Percentiles rank a stretch among this genome's conserved stretches.
Evolutionary conservation across 805 yeast species (phyloP).

Genomic region (Pichia paraexigua): DNA sequence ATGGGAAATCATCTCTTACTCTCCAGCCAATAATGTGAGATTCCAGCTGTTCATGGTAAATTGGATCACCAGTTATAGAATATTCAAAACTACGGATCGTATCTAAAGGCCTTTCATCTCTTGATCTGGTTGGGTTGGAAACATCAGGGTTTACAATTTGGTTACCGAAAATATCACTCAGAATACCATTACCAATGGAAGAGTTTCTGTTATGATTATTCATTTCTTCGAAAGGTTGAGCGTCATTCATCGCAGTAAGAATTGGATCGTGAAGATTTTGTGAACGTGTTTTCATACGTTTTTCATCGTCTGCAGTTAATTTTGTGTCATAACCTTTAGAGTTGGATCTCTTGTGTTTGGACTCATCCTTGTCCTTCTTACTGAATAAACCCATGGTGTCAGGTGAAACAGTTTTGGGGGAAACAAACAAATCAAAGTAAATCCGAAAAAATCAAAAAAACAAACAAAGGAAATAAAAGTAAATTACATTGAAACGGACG

Average conservation of each 20-base stretch:
- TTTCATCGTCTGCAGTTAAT: constrained; percentile 43
- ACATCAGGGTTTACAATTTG: constrained; percentile 73
- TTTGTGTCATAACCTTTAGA: constrained; percentile 26
- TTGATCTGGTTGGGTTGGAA: constrained; percentile 85
- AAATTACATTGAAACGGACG: background rate
- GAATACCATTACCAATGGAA: constrained; percentile 34
- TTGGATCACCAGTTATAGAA: constrained; percentile 82
- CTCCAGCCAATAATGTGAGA: constrained; percentile 76
- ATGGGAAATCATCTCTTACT: constrained; percentile 70
- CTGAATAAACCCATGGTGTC: constrained; percentile 39
- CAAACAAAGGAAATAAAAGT: background rate
- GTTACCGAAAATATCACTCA: constrained; percentile 81
- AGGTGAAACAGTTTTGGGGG: background rate
- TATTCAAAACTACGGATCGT: constrained; percentile 92
- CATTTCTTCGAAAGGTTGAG: constrained; percentile 84
- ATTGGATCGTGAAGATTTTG: constrained; percentile 84
- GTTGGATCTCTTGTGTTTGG: constrained; percentile 4
- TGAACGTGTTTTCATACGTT: constrained; percentile 53
- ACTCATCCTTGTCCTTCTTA: constrained; percentile 25
- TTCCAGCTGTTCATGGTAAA: constrained; percentile 76
- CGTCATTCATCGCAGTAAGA: constrained; percentile 86
- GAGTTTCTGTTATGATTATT: constrained; percentile 29
- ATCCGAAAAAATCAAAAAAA: background rate
- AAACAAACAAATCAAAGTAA: background rate
- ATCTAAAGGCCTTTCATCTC: constrained; percentile 96